Conservation (phyloP, 192 early-diverging fungal genomes). For the Spinellus fusiger region DNA sequence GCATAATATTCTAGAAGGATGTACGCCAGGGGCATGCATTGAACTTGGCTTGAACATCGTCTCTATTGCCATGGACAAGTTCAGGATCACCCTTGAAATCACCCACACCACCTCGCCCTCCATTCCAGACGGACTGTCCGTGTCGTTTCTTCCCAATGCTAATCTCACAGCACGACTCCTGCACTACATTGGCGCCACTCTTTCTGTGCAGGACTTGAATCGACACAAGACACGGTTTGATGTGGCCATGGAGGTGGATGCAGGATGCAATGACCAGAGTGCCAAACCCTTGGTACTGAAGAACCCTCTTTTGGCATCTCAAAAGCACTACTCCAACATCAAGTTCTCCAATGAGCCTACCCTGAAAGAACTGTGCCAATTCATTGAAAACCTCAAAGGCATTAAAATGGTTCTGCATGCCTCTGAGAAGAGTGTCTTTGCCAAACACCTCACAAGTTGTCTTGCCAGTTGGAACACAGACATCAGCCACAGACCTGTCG, state of each 20-base stretch:
- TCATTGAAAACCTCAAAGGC: conserved; percentile 36
- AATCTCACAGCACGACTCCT: conserved; percentile 25
- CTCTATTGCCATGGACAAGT: neutral
- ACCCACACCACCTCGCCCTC: conserved; percentile 11
- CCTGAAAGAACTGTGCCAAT: conserved; percentile 36
- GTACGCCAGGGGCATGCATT: conserved; percentile 43
- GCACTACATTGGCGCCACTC: conserved; percentile 15
- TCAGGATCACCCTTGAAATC: conserved; percentile 18
- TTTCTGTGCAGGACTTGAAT: conserved; percentile 15
- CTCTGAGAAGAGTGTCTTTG: conserved; percentile 44
- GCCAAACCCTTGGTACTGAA: neutral
- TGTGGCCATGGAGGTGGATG: conserved; percentile 16
- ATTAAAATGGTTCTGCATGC: conserved; percentile 41
- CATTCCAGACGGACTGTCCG: conserved; percentile 10
- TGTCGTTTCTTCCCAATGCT: conserved; percentile 25
- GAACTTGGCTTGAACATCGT: conserved; percentile 42
- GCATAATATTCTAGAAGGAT: conserved; percentile 44
- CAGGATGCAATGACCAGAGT: conserved; percentile 5
- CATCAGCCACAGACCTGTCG: conserved; percentile 35
- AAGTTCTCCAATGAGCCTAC: conserved; percentile 49
- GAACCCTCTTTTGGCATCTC: neutral
- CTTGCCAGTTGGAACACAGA: conserved; percentile 46
- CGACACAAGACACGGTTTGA: conserved; percentile 15
- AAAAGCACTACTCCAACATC: conserved; percentile 20
- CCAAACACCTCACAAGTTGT: conserved; percentile 44